Evolutionary conservation across 148 eudicot genomes (phyloP).

Genomic region (Persicaria tinctoria): DNA sequence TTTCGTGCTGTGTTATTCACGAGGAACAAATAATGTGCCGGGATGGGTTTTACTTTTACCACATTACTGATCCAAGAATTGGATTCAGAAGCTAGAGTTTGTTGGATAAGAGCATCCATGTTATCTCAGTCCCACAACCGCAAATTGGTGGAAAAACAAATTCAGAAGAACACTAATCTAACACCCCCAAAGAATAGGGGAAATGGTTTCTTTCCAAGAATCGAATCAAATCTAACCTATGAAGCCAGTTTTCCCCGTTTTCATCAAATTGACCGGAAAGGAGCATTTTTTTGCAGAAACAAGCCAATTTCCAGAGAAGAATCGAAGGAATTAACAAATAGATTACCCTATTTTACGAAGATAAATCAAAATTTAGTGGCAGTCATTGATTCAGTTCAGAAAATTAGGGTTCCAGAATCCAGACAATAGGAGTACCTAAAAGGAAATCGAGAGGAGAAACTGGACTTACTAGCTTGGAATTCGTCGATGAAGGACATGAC

Average conservation of each 20-base stretch:
- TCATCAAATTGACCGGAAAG: neutral
- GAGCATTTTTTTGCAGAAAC: neutral
- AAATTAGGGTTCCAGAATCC: neutral
- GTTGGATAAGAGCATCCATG: neutral
- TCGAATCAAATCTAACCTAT: neutral
- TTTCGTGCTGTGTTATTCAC: neutral
- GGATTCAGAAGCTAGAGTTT: neutral
- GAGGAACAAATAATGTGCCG: neutral
- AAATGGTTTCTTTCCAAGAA: neutral
- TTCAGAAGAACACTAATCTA: neutral
- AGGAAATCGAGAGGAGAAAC: neutral
- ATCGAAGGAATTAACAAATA: neutral
- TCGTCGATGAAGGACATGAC: constrained; percentile 14
- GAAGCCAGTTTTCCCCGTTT: neutral
- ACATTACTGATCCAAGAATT: neutral
- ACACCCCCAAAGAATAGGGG: neutral
- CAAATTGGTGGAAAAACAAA: neutral
- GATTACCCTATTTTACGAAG: neutral
- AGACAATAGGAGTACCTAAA: neutral
- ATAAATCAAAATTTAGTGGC: neutral
- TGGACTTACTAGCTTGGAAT: constrained; percentile 12
- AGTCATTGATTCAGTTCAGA: neutral
- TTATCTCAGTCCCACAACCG: neutral
- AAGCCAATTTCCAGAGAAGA: neutral
- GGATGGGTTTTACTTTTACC: neutral